Percentiles rank a stretch among this genome's conserved stretches.
Evolutionary conservation across 805 yeast genomes (phyloP).

Genomic region (Cyberlindnera veronae): DNA sequence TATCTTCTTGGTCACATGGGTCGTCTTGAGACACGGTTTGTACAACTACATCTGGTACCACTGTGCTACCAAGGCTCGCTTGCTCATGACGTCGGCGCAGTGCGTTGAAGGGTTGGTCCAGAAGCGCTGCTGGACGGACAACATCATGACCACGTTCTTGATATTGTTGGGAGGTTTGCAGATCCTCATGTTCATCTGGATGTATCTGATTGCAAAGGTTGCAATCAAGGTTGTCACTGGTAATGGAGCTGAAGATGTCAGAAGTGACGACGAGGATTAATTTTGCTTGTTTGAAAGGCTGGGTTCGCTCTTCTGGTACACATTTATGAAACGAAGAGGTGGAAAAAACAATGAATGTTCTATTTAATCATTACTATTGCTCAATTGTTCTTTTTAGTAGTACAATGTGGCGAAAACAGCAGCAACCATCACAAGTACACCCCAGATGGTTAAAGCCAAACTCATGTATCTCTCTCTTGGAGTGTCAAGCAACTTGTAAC

Average conservation of each 20-base stretch:
- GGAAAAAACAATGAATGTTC: too few species aligned
- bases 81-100: constrained; percentile 42
- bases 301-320: too few species aligned
- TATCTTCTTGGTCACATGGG: constrained; percentile 66
- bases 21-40: constrained; percentile 65
- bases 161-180: constrained; percentile 63
- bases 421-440: constrained; percentile 64
- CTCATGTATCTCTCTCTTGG: constrained; percentile 43
- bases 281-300: too few species aligned
- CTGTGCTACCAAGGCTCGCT: constrained; percentile 44
- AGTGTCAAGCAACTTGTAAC: constrained; percentile 43
- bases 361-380: too few species aligned
- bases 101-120: constrained; percentile 35
- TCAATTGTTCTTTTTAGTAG: too few species aligned
- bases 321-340: too few species aligned
- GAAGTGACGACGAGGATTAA: constrained; percentile 71
- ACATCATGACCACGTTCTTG: constrained; percentile 44
- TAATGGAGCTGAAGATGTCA: constrained; percentile 75
- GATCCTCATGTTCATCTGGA: constrained; percentile 64
- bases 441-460: constrained; percentile 60
- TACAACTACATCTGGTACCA: constrained; percentile 66
- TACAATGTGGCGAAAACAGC: constrained; percentile 45
- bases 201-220: constrained; percentile 67
- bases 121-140: constrained; percentile 49
- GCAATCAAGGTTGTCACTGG: constrained; percentile 70